Conservation (phyloP, 1,284 basidiomycete genomes). For the Boletus sp. region DNA sequence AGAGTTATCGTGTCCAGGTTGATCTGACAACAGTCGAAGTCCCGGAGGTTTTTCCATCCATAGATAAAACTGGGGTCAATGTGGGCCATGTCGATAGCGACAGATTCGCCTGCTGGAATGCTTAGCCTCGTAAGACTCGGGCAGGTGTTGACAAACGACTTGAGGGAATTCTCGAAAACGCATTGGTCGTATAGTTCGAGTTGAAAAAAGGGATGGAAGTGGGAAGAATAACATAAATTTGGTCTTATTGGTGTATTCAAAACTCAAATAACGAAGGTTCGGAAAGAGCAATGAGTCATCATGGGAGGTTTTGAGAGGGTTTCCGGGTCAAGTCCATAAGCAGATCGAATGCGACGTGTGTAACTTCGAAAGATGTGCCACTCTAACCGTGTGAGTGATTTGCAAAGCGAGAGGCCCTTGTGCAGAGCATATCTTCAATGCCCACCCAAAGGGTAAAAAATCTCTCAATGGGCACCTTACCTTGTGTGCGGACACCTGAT, state of each 20-base stretch:
- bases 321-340: too few species aligned
- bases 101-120: too few species aligned
- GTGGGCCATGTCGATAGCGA: too few species aligned
- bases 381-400: neutral
- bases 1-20: neutral
- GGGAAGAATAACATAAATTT: neutral
- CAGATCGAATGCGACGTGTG: neutral
- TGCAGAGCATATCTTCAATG: too few species aligned
- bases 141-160: neutral
- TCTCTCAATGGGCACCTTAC: neutral
- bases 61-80: neutral
- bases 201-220: neutral
- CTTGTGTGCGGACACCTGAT: neutral
- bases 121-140: neutral
- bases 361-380: neutral
- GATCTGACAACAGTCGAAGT: neutral
- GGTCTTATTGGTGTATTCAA: neutral
- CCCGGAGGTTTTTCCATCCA: neutral
- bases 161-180: neutral
- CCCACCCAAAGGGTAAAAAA: neutral
- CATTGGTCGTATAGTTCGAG: too few species aligned
- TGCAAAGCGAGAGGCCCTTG: neutral
- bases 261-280: neutral
- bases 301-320: neutral
- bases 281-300: neutral